Evolutionary conservation across 306 rosid genomes (phyloP).

Genomic region (Cucumis sativus): DNA sequence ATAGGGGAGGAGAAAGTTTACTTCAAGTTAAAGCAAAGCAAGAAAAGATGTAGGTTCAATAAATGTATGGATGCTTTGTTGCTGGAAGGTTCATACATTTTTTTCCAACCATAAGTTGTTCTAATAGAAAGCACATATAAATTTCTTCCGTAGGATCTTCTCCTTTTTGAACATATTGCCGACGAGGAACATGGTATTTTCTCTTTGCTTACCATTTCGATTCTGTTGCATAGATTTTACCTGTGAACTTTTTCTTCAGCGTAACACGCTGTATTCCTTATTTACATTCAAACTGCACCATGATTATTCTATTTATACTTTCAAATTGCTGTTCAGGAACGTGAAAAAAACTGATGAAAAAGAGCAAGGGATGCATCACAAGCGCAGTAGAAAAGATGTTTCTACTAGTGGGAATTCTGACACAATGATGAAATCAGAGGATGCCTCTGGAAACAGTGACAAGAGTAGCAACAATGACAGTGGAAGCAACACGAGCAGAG

Average conservation of each 20-base stretch:
- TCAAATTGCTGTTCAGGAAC: slow-evolving; percentile 11
- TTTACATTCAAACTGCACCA: background rate
- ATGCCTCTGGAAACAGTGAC: slow-evolving; percentile 12
- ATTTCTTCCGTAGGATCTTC: background rate
- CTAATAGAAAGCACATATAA: background rate
- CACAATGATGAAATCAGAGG: slow-evolving; percentile 22
- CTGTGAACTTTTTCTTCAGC: background rate
- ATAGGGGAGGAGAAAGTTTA: background rate
- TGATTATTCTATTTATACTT: background rate
- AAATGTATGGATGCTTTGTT: background rate
- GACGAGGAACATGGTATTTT: background rate
- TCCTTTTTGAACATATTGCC: background rate
- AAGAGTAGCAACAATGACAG: slow-evolving; percentile 25
- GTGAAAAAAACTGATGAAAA: slow-evolving; percentile 11
- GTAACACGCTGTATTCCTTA: background rate
- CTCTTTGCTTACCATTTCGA: background rate
- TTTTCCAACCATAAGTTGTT: background rate
- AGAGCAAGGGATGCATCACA: slow-evolving; percentile 12
- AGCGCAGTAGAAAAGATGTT: background rate
- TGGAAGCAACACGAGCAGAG: slow-evolving; percentile 5
- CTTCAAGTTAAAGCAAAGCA: background rate
- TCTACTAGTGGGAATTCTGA: slow-evolving; percentile 16
- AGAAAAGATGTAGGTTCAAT: background rate
- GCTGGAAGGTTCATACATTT: background rate
- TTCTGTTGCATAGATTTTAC: background rate